Base-by-base conservation (phyloP, 2,329 filamentous ascomycete genomes). In the Microdochium trichocladiopsis region DNA sequence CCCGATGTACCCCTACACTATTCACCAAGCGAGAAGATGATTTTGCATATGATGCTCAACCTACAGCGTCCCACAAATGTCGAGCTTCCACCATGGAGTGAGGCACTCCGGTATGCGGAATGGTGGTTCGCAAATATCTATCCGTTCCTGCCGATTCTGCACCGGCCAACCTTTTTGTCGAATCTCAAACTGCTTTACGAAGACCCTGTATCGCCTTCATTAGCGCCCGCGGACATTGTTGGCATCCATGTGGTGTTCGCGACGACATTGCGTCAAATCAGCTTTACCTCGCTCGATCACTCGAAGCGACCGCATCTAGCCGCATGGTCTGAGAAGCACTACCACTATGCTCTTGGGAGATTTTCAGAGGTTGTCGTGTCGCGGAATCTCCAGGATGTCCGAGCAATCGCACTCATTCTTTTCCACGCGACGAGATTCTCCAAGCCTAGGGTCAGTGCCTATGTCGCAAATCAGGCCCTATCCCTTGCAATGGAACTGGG, bases 171-270 rank as follows among this genome's bases (percentile, higher is more conserved):
- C 2, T 88, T 90, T 57, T 79, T 89, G 73, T 21, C 36, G 14
- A 58, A 85, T 82, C 71, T 87, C 57, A 74, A 73, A 6, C 77
- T 80, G 54, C 79, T 90, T 51, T 91, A 91, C 63, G 84, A 90
- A 60, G 85, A 91, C 51, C 74, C 79, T n/a, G 72, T 65, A 51
- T 88, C 86, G 63, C 72, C 41, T 21, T 21, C 77, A 50, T 79
- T 87, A 1, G 78, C 80, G 0, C 67, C 79, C 0, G 77, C 87
- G 2, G 84, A 94, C 63, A 76, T 77, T 1, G 86, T 89, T 41
- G 82, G 83, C 53, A 77, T 91, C 1, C 87, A 93, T 66, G 89
- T 92, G 82, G 79, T 94, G 43, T 84, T 94, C 53, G 86, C 88
- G 11, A 84, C 84, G 49, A 87, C 93, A 59, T 84, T 85, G 63